Percentiles rank a stretch among this genome's conserved stretches.
Conservation (phyloP, 768 basidiomycete genomes). For the Pleurotus tuoliensis region DNA sequence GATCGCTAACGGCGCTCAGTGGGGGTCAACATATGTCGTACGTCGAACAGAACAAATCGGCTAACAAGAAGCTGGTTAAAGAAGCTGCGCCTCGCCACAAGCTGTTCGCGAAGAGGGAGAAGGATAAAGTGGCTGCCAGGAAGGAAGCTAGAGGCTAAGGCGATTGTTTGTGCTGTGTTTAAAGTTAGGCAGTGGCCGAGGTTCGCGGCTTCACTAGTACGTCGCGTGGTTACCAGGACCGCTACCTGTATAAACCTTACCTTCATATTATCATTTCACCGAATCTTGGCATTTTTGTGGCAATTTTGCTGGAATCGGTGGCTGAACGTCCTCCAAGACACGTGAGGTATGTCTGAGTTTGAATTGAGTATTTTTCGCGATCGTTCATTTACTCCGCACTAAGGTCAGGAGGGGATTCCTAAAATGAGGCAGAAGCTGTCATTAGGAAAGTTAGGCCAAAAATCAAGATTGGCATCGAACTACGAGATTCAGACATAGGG, state of each 20-base stretch:
- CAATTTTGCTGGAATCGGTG: conserved; percentile 2
- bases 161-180: background rate
- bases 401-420: conserved; percentile 3
- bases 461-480: background rate
- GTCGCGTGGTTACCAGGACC: conserved; percentile 1
- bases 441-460: background rate
- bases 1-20: conserved; percentile 78
- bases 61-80: conserved; percentile 74
- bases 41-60: conserved; percentile 87
- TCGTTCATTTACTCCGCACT: conserved; percentile 5
- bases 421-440: conserved; percentile 6
- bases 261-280: conserved; percentile 1
- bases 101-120: conserved; percentile 80
- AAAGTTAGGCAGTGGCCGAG: background rate
- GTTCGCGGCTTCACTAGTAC: conserved; percentile 4
- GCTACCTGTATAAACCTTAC: background rate
- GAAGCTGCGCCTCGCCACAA: conserved; percentile 62
- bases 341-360: conserved; percentile 8
- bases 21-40: conserved; percentile 93
- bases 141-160: conserved; percentile 34
- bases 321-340: background rate
- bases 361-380: conserved; percentile 2
- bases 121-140: conserved; percentile 56
- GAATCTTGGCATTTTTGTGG: conserved; percentile 1
- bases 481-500: conserved; percentile 6